A percentile compares a stretch with the other conserved stretches of the same genome.
phyloP scores from a whole-genome alignment of 192 early-diverging fungal genomes.

The Backusella liffmaniae region DNA sequence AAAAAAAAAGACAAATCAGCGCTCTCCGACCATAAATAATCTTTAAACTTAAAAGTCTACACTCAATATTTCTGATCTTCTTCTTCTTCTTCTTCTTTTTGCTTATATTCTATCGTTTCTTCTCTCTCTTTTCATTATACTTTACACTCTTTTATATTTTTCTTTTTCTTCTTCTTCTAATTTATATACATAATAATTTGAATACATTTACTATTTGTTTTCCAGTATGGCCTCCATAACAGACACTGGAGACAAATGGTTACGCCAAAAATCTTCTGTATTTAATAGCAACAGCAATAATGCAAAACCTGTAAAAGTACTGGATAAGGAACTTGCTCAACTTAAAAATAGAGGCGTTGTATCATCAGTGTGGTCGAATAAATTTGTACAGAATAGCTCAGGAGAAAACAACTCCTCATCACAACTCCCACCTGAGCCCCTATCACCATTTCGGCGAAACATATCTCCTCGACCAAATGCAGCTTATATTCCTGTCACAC shows the following conservation, averaged over 20 bases:
- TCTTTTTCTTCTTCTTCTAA: neutral
- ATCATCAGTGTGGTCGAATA: slow-evolving; percentile 19
- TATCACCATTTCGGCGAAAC: neutral
- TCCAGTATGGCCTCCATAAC: slow-evolving; percentile 4
- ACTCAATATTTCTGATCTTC: slow-evolving; percentile 1
- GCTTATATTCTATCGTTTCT: neutral
- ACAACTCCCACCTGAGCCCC: slow-evolving; percentile 5
- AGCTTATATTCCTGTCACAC: neutral
- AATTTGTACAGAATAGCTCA: slow-evolving; percentile 11
- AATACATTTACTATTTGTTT: neutral
- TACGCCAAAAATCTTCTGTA: neutral
- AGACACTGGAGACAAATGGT: slow-evolving; percentile 11
- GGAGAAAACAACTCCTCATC: slow-evolving; percentile 1
- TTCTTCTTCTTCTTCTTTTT: neutral
- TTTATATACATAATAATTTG: neutral
- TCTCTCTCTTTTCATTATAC: neutral
- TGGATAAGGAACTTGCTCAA: slow-evolving; percentile 12
- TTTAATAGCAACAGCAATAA: neutral
- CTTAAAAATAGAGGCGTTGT: slow-evolving; percentile 14
- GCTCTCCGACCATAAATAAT: neutral
- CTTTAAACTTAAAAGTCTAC: slow-evolving; percentile 9
- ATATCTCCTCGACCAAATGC: slow-evolving; percentile 1
- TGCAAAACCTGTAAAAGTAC: neutral
- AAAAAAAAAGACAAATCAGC: neutral
- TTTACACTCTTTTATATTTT: neutral